Evolutionary conservation across 2,329 filamentous ascomycete genomes (phyloP).

Genomic region (Bipolaris zeicola): DNA sequence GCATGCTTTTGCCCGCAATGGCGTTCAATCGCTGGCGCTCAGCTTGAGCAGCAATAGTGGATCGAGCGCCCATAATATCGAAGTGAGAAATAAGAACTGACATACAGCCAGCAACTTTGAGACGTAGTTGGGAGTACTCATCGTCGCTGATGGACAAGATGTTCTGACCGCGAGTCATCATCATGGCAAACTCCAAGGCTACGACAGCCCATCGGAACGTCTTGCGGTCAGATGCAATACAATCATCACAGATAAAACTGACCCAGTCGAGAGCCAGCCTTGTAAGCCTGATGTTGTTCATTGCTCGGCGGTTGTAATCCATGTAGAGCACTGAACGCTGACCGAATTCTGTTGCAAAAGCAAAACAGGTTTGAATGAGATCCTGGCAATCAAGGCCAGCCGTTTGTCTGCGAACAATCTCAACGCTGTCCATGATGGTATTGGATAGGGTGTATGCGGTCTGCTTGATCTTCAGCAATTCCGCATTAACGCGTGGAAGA

Average conservation of each 20-base stretch:
- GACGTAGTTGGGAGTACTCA: conserved; percentile 80
- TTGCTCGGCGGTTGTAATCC: conserved; percentile 91
- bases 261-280: conserved; percentile 96
- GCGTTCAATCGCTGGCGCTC: conserved; percentile 89
- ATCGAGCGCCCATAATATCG: conserved; percentile 97
- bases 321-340: conserved; percentile 93
- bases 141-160: conserved; percentile 88
- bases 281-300: conserved; percentile 96
- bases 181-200: conserved; percentile 94
- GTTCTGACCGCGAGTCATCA: conserved; percentile 91
- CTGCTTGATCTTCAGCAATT: conserved; percentile 91
- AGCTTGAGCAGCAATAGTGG: conserved; percentile 88
- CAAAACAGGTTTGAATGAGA: conserved; percentile 95
- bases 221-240: conserved; percentile 88
- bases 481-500: conserved; percentile 85
- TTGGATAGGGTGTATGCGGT: conserved; percentile 96
- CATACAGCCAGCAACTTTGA: conserved; percentile 97
- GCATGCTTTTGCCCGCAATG: conserved; percentile 73
- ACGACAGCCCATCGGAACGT: conserved; percentile 98
- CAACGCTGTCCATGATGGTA: conserved; percentile 98
- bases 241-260: conserved; percentile 97
- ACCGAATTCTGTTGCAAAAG: conserved; percentile 98
- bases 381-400: conserved; percentile 87
- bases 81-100: conserved; percentile 96
- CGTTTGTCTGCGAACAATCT: conserved; percentile 87